Base-by-base conservation (phyloP, 2,329 filamentous ascomycete genomes). In the Biscogniauxia marginata region DNA sequence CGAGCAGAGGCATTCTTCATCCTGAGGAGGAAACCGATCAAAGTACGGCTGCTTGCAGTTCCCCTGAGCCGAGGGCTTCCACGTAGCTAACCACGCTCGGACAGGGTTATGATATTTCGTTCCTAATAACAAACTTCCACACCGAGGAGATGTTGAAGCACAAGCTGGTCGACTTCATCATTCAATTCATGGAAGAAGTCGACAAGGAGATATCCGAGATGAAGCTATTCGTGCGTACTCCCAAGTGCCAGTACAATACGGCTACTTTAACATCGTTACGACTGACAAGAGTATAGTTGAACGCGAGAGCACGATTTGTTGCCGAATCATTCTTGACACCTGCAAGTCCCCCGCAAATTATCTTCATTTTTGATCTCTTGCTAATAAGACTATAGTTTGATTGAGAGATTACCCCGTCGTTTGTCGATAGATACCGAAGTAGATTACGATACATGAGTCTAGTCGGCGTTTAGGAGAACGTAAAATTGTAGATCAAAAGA, bases 151-250 rank as follows among this genome's bases (percentile, higher is more conserved):
- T 99, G 92, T 75, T 98, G 72, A 98, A 98, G 81, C 93, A 99
- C 74, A 98, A 99, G 80, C 82, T 99, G 66, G 96, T 99, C 30
- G 95, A 99, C 74, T 99, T 99, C 70, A 96, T 99, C 66, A 97
- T 99, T 64, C 88, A 98, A 71, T 99, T 99, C 71, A 98, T 99
- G 93, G 93, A 99, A 75, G 95, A 99, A 74, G 96, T 99, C 4
- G 96, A 99, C 75, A 99, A 99, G 82, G 95, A 99, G 76, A 99
- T 99, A 58, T 98, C 95, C 3, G 96, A 99, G 78, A 98, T 99
- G 95, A 99, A 99, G 84, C 88, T 99, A 69, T 99, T 99, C 76
- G 93, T 97, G 84, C 66, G 91, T 80, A 46, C 25, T 48, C n/a
- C 46, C 19, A 5, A 39, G 5, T 25, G 7, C 11, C 20, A 2